Conservation (phyloP, 768 basidiomycete genomes). For the Trametes gibbosa region DNA sequence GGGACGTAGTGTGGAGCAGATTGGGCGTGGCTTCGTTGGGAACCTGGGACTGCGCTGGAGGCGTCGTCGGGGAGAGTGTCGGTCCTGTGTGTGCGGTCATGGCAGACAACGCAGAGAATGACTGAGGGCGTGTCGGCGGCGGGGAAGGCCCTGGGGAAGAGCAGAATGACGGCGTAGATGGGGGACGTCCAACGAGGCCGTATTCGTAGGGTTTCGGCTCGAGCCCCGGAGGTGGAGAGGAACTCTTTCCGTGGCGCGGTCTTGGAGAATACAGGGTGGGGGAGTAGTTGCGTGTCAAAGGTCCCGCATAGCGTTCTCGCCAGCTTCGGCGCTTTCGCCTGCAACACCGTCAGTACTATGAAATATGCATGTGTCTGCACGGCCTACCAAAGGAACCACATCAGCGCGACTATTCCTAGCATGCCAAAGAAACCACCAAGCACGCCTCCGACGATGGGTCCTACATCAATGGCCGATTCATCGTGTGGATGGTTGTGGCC, state of each 20-base stretch:
- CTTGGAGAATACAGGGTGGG: neutral
- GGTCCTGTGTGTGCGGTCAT: slow-evolving; percentile 1
- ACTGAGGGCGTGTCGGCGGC: slow-evolving; percentile 13
- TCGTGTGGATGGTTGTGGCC: slow-evolving; percentile 5
- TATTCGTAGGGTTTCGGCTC: slow-evolving; percentile 62
- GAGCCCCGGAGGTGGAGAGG: slow-evolving; percentile 25
- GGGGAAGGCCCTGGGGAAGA: slow-evolving; percentile 16
- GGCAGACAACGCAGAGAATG: slow-evolving; percentile 15
- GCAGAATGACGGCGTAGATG: slow-evolving; percentile 10
- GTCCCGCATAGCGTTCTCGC: neutral
- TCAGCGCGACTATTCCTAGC: slow-evolving; percentile 39
- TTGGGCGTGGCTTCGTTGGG: neutral
- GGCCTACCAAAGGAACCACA: slow-evolving; percentile 52
- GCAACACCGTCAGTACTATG: neutral
- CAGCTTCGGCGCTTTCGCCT: slow-evolving; percentile 43
- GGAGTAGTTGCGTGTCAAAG: slow-evolving; percentile 4
- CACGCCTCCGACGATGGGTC: slow-evolving; percentile 51
- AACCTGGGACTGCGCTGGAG: neutral
- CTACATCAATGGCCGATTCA: slow-evolving; percentile 33
- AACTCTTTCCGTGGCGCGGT: neutral
- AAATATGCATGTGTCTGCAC: slow-evolving; percentile 24
- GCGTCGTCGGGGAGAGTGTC: neutral
- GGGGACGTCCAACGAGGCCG: slow-evolving; percentile 48
- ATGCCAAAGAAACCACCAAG: slow-evolving; percentile 55
- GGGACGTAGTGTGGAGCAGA: slow-evolving; percentile 4